Evolutionary conservation across 1,139 yeast genomes (phyloP).

Genomic region (Arxiozyma slooffiae): DNA sequence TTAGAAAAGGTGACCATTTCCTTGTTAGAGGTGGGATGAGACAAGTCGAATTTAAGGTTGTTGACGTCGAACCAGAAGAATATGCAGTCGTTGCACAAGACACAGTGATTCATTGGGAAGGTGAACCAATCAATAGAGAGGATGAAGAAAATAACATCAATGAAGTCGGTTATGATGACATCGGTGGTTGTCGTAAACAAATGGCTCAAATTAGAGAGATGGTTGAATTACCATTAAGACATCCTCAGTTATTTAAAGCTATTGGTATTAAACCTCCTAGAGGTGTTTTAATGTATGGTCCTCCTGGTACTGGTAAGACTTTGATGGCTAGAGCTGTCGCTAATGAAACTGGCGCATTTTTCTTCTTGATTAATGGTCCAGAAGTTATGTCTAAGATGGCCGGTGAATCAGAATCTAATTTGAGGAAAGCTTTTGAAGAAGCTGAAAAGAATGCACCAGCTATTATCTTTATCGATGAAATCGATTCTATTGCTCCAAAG

Average conservation of each 20-base stretch:
- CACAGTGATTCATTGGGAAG: conserved; percentile 96
- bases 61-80: conserved; percentile 95
- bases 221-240: conserved; percentile 93
- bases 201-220: conserved; percentile 90
- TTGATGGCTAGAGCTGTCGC: conserved; percentile 99
- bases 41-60: conserved; percentile 96
- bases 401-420: conserved; percentile 95
- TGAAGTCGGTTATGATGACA: conserved; percentile 97
- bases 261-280: conserved; percentile 98
- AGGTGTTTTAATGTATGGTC: conserved; percentile 39
- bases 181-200: conserved; percentile 85
- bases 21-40: conserved; percentile 98
- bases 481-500: conserved; percentile 98
- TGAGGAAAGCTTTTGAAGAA: conserved; percentile 97
- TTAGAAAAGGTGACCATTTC: conserved; percentile 93
- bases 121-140: conserved; percentile 97
- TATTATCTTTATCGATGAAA: conserved; percentile 94
- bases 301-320: conserved; percentile 32
- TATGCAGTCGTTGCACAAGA: conserved; percentile 98
- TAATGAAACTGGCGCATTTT: conserved; percentile 97
- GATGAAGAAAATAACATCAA: conserved; percentile 88
- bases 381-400: conserved; percentile 99
- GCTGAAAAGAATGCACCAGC: conserved; percentile 98
- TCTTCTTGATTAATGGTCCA: conserved; percentile 97
- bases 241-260: conserved; percentile 91